Conservation (phyloP, 345 rosid species). For the Eucalyptus camaldulensis region DNA sequence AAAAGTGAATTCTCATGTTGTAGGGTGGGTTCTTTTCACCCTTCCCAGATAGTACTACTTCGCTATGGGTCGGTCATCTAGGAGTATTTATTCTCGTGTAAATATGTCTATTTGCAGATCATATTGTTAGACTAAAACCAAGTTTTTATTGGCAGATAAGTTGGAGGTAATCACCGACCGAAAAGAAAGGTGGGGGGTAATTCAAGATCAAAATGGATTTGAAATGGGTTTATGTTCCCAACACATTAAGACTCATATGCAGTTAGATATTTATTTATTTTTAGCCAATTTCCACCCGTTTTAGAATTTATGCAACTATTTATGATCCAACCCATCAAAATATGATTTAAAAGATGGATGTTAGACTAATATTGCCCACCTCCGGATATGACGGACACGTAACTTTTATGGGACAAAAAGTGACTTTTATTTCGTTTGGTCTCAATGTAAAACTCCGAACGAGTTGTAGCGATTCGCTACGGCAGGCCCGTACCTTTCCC, state of each 20-base stretch:
- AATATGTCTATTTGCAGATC: too few species aligned
- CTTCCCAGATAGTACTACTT: too few species aligned
- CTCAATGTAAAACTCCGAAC: neutral
- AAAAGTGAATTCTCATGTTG: too few species aligned
- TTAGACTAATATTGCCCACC: neutral
- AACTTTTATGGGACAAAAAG: neutral
- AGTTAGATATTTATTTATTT: neutral
- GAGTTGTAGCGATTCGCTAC: neutral
- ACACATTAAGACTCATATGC: neutral
- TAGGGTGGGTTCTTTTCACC: too few species aligned
- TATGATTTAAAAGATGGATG: neutral
- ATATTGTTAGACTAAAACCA: too few species aligned
- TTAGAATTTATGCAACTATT: neutral
- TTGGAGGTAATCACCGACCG: too few species aligned
- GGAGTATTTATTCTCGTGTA: too few species aligned
- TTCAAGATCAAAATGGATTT: neutral
- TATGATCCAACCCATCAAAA: neutral
- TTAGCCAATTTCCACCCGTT: neutral
- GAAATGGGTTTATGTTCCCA: neutral
- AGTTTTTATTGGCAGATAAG: too few species aligned
- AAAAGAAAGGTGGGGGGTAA: neutral
- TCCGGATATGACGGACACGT: accelerated
- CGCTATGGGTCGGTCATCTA: too few species aligned
- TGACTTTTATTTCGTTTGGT: neutral
- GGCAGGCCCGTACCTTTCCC: neutral